phyloP scores from a whole-genome alignment of 352 stramenopile genomes.

The Pythium grandisporangium region DNA sequence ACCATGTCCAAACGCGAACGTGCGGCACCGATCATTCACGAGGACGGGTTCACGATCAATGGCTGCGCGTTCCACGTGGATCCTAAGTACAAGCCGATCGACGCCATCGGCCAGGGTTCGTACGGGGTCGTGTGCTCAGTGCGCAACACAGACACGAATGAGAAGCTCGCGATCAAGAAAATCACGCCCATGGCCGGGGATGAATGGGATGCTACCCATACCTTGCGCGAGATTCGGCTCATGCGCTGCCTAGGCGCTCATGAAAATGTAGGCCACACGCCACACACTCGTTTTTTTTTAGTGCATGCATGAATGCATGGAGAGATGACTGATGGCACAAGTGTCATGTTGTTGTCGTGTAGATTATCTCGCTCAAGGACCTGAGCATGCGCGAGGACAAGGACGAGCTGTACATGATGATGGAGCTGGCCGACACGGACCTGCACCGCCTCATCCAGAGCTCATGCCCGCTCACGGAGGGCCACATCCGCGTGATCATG shows the following conservation, averaged over 20 bases:
- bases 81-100: constrained; percentile 70
- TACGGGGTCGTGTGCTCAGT: constrained; percentile 92
- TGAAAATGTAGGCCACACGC: constrained; percentile 89
- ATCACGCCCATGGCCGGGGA: constrained; percentile 88
- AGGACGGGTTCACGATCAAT: constrained; percentile 80
- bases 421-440: constrained; percentile 93
- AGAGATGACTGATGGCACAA: too few relatives aligned
- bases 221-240: constrained; percentile 85
- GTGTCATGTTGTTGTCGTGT: constrained; percentile 2
- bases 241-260: constrained; percentile 85
- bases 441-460: constrained; percentile 88
- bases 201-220: constrained; percentile 86
- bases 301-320: neutral
- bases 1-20: constrained; percentile 60
- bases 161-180: constrained; percentile 91
- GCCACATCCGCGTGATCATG: constrained; percentile 83
- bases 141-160: constrained; percentile 57
- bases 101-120: constrained; percentile 89
- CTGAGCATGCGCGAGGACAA: constrained; percentile 87
- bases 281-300: constrained; percentile 8
- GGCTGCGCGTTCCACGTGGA: constrained; percentile 77
- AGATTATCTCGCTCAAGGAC: constrained; percentile 88
- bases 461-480: constrained; percentile 69
- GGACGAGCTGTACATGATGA: constrained; percentile 95
- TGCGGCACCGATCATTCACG: constrained; percentile 41